phyloP scores from a whole-genome alignment of 495 filamentous ascomycete genomes.

The Cairneyella variabilis region DNA sequence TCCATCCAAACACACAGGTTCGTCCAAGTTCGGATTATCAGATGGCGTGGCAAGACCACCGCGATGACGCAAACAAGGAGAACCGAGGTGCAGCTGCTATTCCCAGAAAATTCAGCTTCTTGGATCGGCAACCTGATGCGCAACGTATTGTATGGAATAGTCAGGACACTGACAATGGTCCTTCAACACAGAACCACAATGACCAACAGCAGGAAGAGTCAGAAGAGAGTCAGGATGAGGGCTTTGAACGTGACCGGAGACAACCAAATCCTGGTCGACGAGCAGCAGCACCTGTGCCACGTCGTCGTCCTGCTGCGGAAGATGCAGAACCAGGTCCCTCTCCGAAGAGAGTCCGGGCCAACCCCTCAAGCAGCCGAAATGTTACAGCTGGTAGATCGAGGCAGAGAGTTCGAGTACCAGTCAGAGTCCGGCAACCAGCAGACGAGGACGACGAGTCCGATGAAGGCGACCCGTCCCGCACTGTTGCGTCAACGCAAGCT shows the following conservation, averaged over 20 bases:
- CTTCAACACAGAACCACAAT: slow-evolving; percentile 5
- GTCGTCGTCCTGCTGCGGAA: background rate
- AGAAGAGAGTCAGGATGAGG: slow-evolving; percentile 19
- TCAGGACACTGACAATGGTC: slow-evolving; percentile 15
- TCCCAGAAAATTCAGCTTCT: slow-evolving; percentile 23
- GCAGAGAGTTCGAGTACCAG: no score
- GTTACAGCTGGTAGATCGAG: no score
- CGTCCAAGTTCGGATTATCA: slow-evolving; percentile 2
- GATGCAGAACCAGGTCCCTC: background rate
- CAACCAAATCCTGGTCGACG: slow-evolving; percentile 13
- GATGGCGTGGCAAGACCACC: background rate
- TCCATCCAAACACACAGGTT: background rate
- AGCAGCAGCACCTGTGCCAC: background rate
- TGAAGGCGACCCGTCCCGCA: no score
- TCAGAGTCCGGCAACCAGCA: background rate
- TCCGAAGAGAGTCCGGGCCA: no score
- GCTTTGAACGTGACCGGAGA: slow-evolving; percentile 24
- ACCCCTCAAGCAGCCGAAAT: no score
- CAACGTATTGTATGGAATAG: slow-evolving; percentile 28
- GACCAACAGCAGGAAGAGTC: slow-evolving; percentile 4
- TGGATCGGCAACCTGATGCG: slow-evolving; percentile 38
- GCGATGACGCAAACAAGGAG: slow-evolving; percentile 25
- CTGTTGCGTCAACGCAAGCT: no score
- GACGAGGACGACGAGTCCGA: no score
- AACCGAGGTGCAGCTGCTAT: slow-evolving; percentile 13